A percentile compares a stretch with the other conserved stretches of the same genome.
Conservation (phyloP, 2,329 filamentous ascomycete species). For the Zasmidium citrigriseum region DNA sequence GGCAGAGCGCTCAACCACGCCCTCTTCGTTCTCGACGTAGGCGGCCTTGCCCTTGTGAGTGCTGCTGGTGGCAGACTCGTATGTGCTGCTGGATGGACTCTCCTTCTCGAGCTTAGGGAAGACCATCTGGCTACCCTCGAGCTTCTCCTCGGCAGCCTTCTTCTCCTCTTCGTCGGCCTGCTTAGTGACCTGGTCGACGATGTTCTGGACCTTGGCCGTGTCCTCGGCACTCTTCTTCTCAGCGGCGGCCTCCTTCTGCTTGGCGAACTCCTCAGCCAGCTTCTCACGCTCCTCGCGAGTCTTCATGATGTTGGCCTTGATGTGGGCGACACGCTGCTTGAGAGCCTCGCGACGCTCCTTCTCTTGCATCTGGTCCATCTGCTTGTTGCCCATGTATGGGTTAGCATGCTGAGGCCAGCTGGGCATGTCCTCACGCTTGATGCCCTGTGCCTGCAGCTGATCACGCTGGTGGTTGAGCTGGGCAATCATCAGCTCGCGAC, state of each 20-base stretch:
- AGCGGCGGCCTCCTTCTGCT: slow-evolving; percentile 31
- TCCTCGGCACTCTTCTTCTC: slow-evolving; percentile 32
- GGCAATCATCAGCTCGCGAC: slow-evolving; percentile 38
- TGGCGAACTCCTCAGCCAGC: slow-evolving; percentile 20
- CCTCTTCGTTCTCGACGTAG: slow-evolving; percentile 60
- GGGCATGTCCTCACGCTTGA: slow-evolving; percentile 17
- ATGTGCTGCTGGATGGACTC: slow-evolving; percentile 78
- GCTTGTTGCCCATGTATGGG: slow-evolving; percentile 4
- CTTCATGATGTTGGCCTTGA: slow-evolving; percentile 36
- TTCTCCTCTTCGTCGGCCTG: slow-evolving; percentile 37
- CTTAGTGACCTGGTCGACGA: slow-evolving; percentile 36
- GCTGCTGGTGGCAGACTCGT: slow-evolving; percentile 55
- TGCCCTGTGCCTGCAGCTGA: slow-evolving; percentile 18
- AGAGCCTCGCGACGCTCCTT: slow-evolving; percentile 32
- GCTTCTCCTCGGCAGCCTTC: slow-evolving; percentile 27
- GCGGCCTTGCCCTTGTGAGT: slow-evolving; percentile 48
- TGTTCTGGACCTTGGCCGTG: slow-evolving; percentile 31
- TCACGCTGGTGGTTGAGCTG: slow-evolving; percentile 26
- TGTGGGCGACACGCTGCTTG: slow-evolving; percentile 32
- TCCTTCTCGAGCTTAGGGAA: slow-evolving; percentile 97
- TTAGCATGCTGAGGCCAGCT: slow-evolving; percentile 13
- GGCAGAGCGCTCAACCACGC: slow-evolving; percentile 50
- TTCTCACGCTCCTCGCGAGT: slow-evolving; percentile 34
- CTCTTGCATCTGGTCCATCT: slow-evolving; percentile 12
- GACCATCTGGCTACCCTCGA: slow-evolving; percentile 73